Base-by-base conservation (phyloP, 2,329 filamentous ascomycete species). In the Botrytis byssoidea region DNA sequence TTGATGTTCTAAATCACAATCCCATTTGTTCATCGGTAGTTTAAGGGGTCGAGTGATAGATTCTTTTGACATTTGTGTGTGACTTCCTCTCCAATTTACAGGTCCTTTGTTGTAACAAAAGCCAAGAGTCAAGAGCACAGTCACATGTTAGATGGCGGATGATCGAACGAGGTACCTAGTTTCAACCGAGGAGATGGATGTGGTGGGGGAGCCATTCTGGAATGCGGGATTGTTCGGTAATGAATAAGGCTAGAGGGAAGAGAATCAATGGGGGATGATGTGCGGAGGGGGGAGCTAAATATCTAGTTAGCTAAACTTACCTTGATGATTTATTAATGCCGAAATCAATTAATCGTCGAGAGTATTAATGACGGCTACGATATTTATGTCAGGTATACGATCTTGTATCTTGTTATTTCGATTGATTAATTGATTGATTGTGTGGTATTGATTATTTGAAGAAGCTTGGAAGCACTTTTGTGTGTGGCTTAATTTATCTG, bases 161-260 rank as follows among this genome's bases (percentile, higher is more conserved):
- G 59, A 35, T 63, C 3, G 7, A n/a, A n/a, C 35, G 25, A 40
- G 22, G 57, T 35, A 35, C 35, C 6, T 61, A 61, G 25, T 8
- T 61, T 61, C 59, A 40, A 63, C 59, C 59, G 59, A 63, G 59
- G 59, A 63, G 59, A 37, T 37, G 59, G 59, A 37, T 37, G 59
- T 40, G 55, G 55, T 32, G 55, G 18, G 59, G 59, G 22, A n/a
- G 22, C 20, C 2, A 8, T n/a, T 63, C 59, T 6, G 59, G 59
- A 63, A 40, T 63, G 35, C 59, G 59, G 59, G 32, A 63, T 61
- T 35, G 32, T 37, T 61, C 59, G 59, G 59, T 60, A 25, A 22
- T 37, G 20, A 10, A 37, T 61, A 29, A 14, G 25, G 51, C n/a
- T 55, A 55, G 51, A 55, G 48, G 48, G 12, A 55, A n/a, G 46